Evolutionary conservation across 768 basidiomycete genomes (phyloP), one percentile per base, ranked within the genome.

Genomic region (Hypholoma sublateritium): DNA sequence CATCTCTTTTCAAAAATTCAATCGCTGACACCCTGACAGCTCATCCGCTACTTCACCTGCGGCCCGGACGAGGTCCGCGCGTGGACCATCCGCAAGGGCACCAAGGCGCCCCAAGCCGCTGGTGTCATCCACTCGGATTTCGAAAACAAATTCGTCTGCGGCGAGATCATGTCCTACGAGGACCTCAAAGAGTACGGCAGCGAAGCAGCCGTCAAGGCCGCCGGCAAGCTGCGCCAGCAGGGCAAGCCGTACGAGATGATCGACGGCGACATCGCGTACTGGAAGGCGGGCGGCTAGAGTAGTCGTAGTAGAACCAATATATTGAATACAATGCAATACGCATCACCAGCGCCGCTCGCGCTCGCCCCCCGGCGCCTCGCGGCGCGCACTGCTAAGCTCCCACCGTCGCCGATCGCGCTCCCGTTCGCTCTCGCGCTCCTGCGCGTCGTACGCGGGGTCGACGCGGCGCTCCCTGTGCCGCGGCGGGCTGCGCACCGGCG

Each of bases 111-210:
- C 2, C 91, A 94, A 69, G 97, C 97, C 7, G 97, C 97, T 37
- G 97, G 97, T 72, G 94, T 98, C 62, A 98, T 98, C 68, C 96
- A 98, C 80, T 88, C 93, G 50, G 95, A 98, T 74, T 98, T 98
- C 69, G 94, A 98, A 77, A 92, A 96, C 74, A 95, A 97, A 75
- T 97, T 97, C 64, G 90, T 98, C 21, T 97, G 94, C 61, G 95
- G 94, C 72, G 96, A 98, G 74, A 96, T 98, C 69, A 96, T 98
- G 94, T 68, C 85, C 1, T 97, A 87, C 66, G 85, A 87, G 0
- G 97, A 98, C 72, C 77, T 99, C 58, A 88, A 88, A 66, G 94
- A 97, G 72, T 78, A 95, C 63, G 95, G 95, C 11, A 89, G 89
- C 59, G 97, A 99, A 77, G 60, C 83, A 6, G 86, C 90, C 16